Base-by-base conservation (phyloP, 2,329 filamentous ascomycete species). In the Colletotrichum spinosum region DNA sequence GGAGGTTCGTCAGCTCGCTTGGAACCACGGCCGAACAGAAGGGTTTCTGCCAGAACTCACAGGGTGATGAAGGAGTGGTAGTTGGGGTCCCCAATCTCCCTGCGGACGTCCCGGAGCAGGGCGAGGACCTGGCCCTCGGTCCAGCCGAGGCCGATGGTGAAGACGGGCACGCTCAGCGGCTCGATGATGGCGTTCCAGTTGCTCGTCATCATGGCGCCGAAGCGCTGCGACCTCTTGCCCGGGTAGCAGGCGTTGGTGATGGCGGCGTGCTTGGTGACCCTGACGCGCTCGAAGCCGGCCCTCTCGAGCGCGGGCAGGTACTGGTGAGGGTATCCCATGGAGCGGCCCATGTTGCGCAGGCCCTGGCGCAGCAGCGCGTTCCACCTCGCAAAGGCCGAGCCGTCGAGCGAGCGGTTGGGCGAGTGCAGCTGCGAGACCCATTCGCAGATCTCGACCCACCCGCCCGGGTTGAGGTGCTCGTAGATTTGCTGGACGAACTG, bases 41-140 rank as follows among this genome's bases (percentile, higher is more conserved):
- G 15, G 15, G 15, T 15, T 15, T 15, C 17, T 6, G n/a, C 33
- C 45, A 13, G 8, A 48, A 48, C 77, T 74, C 68, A 80, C 76
- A 79, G 71, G 12, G 77, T 75, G 73, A 78, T 79, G 67, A 76
- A 81, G 0, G 73, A 72, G 48, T 81, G 79, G 10, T 78, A 74
- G 0, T 65, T 64, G 25, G 70, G 74, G 38, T 80, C 72, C 46
- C 65, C 73, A 69, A 81, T 72, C 35, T 79, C 76, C 1, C 61
- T 69, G 15, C 75, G 74, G 13, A 76, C 76, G 9, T 75, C 72
- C 15, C 71, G 68, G 12, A 78, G 68, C 46, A 78, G 77, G 6
- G 73, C 71, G 42, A 75, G 70, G 0, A 78, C 74, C 50, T 78
- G 72, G 6, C 75, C 69, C 10, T 69, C 49, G 1, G 69, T 69